phyloP scores from a whole-genome alignment of 495 filamentous ascomycete species.

The Haplographium delicatum region DNA sequence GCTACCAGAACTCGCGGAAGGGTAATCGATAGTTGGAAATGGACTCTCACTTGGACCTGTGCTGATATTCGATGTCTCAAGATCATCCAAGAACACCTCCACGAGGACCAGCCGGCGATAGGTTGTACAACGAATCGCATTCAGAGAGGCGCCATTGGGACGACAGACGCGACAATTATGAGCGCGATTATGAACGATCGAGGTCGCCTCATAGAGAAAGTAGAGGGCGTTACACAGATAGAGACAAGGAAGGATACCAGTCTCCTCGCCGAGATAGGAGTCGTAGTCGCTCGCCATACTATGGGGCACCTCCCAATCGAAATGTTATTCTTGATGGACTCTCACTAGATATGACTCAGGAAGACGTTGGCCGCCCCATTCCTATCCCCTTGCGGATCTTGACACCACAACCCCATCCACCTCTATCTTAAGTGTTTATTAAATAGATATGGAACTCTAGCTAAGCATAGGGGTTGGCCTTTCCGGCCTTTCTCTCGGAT shows the following conservation, averaged over 20 bases:
- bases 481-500: constrained; percentile 30
- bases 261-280: constrained; percentile 41
- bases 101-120: constrained; percentile 35
- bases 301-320: constrained; percentile 35
- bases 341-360: constrained; percentile 51
- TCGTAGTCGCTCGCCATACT: constrained; percentile 39
- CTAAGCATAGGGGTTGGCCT: constrained; percentile 39
- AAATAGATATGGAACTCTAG: constrained; percentile 29
- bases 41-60: constrained; percentile 18
- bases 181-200: constrained; percentile 27
- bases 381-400: constrained; percentile 23
- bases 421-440: constrained; percentile 25
- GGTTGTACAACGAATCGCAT: constrained; percentile 33
- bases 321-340: constrained; percentile 61
- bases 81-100: constrained; percentile 37
- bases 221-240: constrained; percentile 42
- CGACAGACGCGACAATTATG: constrained; percentile 20
- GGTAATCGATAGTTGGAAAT: constrained; percentile 28
- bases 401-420: constrained; percentile 10
- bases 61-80: constrained; percentile 30
- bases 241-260: constrained; percentile 51
- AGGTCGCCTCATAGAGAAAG: constrained; percentile 27
- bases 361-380: constrained; percentile 54
- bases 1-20: constrained; percentile 23
- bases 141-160: constrained; percentile 12